Evolutionary conservation across 2,329 filamentous ascomycete genomes (phyloP), one percentile per base, ranked within the genome.

Genomic region (Cordyceps cicadae): DNA sequence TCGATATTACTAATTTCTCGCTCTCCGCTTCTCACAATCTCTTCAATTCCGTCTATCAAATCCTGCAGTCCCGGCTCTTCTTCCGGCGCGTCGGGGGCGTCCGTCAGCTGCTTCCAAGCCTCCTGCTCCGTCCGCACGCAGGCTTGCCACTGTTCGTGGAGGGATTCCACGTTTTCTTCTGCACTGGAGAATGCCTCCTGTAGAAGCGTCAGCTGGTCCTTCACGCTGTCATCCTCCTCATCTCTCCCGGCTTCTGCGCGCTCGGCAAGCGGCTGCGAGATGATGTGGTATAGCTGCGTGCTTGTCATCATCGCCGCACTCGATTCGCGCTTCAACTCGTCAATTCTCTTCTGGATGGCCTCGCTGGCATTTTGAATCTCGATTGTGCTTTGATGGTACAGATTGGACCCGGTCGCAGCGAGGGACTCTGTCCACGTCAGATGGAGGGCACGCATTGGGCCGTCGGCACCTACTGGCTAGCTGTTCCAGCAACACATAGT

Each of bases 1-100:
- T 74, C 70, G 37, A 73, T 64, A 1, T 68, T 65, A 0, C 68
- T 50, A 1, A 75, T 54, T 11, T 72, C 65, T 5, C 64, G 62
- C 9, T 68, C 69, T 0, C 68, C 69, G 0, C 49, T 52, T 41
- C 3, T 45, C 49, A 58, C 41, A 43, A 48, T 11, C n/a, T 37
- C 37, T 3, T 60, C 48, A 15, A 37, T 19, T 6, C 26, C 41
- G 5, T 45, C 41, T 24, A 57, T 19, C 14, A 61, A 26, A 11
- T 26, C 26, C 7, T 57, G 53, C 60, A 48, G 15, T 4, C 50
- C 21, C 32, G 50, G 34, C 14, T 55, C 52, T n/a, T 17, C 17
- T 43, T 17, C 19, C 11, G 53, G 34, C 19, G 39, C 48, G 19
- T 52, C 41, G 17, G 39, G 29, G 29, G 34, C 29, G 12, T 39